Percentiles rank a stretch among this genome's conserved stretches.
Conservation (phyloP, 2,329 filamentous ascomycete genomes). For the Trichoderma oligosporum region DNA sequence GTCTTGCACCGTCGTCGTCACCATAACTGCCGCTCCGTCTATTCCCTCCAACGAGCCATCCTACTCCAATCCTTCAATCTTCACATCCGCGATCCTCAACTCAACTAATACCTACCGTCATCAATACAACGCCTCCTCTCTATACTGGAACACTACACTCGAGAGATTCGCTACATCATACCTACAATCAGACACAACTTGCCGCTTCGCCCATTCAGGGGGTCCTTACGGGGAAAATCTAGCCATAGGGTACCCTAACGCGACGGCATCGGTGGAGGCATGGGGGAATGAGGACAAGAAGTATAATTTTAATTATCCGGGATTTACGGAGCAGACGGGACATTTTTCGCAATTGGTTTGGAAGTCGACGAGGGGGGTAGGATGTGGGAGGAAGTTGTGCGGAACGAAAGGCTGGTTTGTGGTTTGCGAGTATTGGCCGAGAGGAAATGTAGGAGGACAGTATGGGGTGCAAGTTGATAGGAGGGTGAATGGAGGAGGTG, state of each 20-base stretch:
- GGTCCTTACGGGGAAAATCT: constrained; percentile 73
- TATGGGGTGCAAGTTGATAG: constrained; percentile 40
- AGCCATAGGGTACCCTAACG: constrained; percentile 61
- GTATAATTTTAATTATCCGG: constrained; percentile 57
- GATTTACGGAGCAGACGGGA: constrained; percentile 58
- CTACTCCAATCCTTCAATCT: constrained; percentile 33
- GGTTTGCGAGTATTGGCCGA: constrained; percentile 67
- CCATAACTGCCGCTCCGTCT: constrained; percentile 33
- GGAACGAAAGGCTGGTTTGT: constrained; percentile 57
- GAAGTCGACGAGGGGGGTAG: constrained; percentile 58
- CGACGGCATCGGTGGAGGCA: constrained; percentile 54
- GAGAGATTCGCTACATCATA: constrained; percentile 53
- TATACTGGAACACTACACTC: constrained; percentile 64
- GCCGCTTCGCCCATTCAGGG: constrained; percentile 53
- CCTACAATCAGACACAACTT: constrained; percentile 38
- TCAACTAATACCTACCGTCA: constrained; percentile 63
- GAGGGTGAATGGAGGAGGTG: background rate
- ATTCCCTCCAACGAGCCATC: constrained; percentile 37
- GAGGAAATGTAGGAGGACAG: constrained; percentile 58
- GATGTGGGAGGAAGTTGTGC: constrained; percentile 49
- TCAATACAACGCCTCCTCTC: constrained; percentile 55
- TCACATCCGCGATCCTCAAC: constrained; percentile 56
- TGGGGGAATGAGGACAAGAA: constrained; percentile 55
- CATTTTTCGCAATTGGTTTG: constrained; percentile 74
- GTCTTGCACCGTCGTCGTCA: constrained; percentile 23